phyloP scores from a whole-genome alignment of 164 flowering plant species.

The Vitis rupestris region DNA sequence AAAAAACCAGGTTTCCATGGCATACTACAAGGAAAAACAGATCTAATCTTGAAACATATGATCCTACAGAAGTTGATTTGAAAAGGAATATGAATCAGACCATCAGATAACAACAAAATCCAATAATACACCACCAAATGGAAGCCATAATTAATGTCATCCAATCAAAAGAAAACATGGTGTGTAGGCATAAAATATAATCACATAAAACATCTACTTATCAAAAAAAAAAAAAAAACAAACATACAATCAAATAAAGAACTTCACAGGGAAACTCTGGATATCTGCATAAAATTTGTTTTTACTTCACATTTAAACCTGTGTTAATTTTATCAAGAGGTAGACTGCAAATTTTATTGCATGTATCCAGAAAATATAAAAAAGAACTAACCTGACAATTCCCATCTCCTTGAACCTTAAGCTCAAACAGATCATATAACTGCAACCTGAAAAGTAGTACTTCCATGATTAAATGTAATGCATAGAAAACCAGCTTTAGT shows the following conservation, averaged over 20 bases:
- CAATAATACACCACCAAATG: neutral
- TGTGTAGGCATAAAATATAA: neutral
- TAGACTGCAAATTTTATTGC: neutral
- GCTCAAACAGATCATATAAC: constrained; percentile 78
- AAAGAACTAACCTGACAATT: constrained; percentile 76
- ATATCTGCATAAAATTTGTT: no score
- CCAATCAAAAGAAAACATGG: neutral
- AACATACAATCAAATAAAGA: neutral
- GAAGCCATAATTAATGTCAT: neutral
- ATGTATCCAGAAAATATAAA: neutral
- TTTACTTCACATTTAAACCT: no score
- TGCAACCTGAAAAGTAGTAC: constrained; percentile 46
- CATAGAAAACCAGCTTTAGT: neutral
- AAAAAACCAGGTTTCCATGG: no score
- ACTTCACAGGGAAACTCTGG: neutral
- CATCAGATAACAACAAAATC: neutral
- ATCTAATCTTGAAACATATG: no score
- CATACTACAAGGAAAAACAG: no score
- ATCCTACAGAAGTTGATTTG: no score
- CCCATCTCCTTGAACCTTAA: constrained; percentile 83
- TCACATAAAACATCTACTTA: neutral
- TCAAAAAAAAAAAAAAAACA: neutral
- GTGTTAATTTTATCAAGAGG: no score
- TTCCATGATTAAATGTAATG: constrained; percentile 8
- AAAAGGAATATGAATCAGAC: no score